Evolutionary conservation across 2,329 filamentous ascomycete genomes (phyloP).

Genomic region (Colletotrichum filicis): DNA sequence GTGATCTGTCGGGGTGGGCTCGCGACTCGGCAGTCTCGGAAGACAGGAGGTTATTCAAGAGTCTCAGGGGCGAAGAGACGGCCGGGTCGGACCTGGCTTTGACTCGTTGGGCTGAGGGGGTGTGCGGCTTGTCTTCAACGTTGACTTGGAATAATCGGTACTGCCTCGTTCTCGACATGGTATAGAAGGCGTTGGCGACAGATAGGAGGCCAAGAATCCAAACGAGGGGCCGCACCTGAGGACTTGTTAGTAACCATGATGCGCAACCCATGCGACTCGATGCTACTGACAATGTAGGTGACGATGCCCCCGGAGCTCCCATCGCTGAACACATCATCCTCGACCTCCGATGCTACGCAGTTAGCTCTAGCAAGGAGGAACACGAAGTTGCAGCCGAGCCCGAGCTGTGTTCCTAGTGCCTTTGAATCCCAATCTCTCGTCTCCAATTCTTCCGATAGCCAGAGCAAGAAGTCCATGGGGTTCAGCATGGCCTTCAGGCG

Average conservation of each 20-base stretch:
- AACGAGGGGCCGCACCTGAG: slow-evolving; percentile 76
- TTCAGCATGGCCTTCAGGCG: slow-evolving; percentile 85
- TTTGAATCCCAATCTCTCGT: slow-evolving; percentile 91
- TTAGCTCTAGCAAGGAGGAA: slow-evolving; percentile 89
- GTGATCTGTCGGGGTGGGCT: slow-evolving; percentile 82
- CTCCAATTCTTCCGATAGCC: slow-evolving; percentile 92
- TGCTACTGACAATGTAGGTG: slow-evolving; percentile 59
- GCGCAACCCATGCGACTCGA: slow-evolving; percentile 1
- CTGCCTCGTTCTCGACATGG: slow-evolving; percentile 82
- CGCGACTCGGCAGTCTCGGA: slow-evolving; percentile 80
- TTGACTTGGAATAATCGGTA: slow-evolving; percentile 93
- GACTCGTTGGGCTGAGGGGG: slow-evolving; percentile 88
- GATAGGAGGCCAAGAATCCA: slow-evolving; percentile 75
- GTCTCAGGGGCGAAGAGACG: slow-evolving; percentile 81
- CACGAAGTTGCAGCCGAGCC: slow-evolving; percentile 79
- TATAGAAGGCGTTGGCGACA: slow-evolving; percentile 81
- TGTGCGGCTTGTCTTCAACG: slow-evolving; percentile 80
- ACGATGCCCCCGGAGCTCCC: slow-evolving; percentile 73
- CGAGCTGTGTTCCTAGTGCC: slow-evolving; percentile 79
- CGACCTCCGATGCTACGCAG: slow-evolving; percentile 61
- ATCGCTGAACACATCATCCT: slow-evolving; percentile 89
- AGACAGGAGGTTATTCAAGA: slow-evolving; percentile 75
- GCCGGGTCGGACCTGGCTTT: slow-evolving; percentile 86
- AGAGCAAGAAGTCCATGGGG: slow-evolving; percentile 88
- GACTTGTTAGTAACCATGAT: slow-evolving; percentile 26